These are phyloP conservation scores for Dactylellina drechsleri DNA, from an alignment of 2,329 filamentous ascomycete species.

Conservation along the genomic window DNA sequence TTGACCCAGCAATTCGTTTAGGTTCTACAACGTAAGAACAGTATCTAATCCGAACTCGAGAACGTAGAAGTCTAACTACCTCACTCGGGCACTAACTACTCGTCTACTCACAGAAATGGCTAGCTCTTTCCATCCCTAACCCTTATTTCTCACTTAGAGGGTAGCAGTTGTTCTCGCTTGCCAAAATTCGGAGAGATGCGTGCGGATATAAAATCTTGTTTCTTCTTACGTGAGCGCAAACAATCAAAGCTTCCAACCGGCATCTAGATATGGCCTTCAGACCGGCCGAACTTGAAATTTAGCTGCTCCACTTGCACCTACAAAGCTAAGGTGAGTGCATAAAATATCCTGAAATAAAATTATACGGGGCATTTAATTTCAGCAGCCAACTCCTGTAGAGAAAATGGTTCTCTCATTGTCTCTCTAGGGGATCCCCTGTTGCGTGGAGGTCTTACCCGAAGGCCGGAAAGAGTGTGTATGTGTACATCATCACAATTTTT, in stretches of 20 bases:
- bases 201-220: constrained; percentile 13
- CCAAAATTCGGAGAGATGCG: no score
- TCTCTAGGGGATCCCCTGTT: constrained; percentile 43
- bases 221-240: constrained; percentile 25
- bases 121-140: background rate
- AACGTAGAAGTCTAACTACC: background rate
- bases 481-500: constrained; percentile 45
- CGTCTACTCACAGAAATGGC: constrained; percentile 10
- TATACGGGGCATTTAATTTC: constrained; percentile 49
- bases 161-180: no score
- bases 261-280: constrained; percentile 30
- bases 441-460: constrained; percentile 38
- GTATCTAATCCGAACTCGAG: no score
- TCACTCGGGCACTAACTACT: constrained; percentile 9
- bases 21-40: constrained; percentile 38
- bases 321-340: constrained; percentile 52
- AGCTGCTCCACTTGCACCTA: constrained; percentile 43
- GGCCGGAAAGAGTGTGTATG: constrained; percentile 3
- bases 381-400: constrained; percentile 40
- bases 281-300: constrained; percentile 49
- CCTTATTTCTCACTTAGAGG: background rate
- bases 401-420: constrained; percentile 31
- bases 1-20: constrained; percentile 49
- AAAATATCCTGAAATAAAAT: constrained; percentile 54
- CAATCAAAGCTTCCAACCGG: constrained; percentile 34